Conservation (phyloP, 2,329 filamentous ascomycete species). For the Acrocalymma vagum region DNA sequence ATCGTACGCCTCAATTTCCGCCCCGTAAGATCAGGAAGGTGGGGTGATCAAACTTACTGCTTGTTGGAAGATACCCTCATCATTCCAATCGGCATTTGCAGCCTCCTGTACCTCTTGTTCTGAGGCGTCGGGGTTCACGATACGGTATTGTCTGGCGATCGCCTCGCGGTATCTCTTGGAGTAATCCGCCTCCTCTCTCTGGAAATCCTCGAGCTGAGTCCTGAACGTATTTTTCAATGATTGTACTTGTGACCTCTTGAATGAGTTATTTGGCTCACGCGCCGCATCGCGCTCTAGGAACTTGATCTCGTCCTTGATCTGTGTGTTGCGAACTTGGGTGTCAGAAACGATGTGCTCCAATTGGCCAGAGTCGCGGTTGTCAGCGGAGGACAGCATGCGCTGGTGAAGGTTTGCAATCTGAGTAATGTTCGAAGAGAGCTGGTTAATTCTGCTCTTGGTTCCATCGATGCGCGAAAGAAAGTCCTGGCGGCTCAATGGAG, state of each 20-base stretch:
- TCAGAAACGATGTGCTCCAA: slow-evolving; percentile 74
- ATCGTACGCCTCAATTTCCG: no score
- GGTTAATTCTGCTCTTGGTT: slow-evolving; percentile 73
- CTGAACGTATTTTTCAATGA: slow-evolving; percentile 77
- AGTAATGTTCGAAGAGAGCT: slow-evolving; percentile 72
- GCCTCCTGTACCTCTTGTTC: slow-evolving; percentile 76
- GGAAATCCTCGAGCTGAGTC: slow-evolving; percentile 74
- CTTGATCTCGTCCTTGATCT: slow-evolving; percentile 82
- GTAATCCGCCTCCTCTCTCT: slow-evolving; percentile 76
- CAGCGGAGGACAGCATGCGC: slow-evolving; percentile 72
- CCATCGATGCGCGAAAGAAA: slow-evolving; percentile 74
- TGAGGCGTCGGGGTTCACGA: slow-evolving; percentile 82
- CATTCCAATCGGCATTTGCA: slow-evolving; percentile 74
- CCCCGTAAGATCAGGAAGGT: neutral
- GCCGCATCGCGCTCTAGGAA: slow-evolving; percentile 74
- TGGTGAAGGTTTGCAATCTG: slow-evolving; percentile 76
- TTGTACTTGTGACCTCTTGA: slow-evolving; percentile 75
- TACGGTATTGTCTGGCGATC: slow-evolving; percentile 81
- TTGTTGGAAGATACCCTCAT: slow-evolving; percentile 83
- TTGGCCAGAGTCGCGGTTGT: slow-evolving; percentile 60
- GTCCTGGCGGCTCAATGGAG: slow-evolving; percentile 68
- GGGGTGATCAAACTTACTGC: slow-evolving; percentile 66
- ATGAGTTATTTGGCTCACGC: slow-evolving; percentile 68
- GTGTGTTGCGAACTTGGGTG: slow-evolving; percentile 76
- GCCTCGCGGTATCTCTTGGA: slow-evolving; percentile 77